These are phyloP conservation scores for Stagonosporopsis cucurbitacearum DNA, from an alignment of 2,329 filamentous ascomycete species.

Conservation along the genomic window DNA sequence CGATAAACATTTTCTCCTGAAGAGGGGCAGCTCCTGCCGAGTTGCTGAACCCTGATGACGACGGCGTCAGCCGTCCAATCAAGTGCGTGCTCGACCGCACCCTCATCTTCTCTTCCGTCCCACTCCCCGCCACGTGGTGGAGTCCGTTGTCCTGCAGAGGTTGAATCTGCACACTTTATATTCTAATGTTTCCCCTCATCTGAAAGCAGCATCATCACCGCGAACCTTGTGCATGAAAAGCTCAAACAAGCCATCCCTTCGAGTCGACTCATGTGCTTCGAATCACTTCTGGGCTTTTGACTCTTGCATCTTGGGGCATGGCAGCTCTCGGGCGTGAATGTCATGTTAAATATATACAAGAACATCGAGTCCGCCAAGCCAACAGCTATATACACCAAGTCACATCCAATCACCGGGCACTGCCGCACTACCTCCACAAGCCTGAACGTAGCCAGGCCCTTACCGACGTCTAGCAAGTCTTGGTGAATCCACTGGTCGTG, in stretches of 20 bases:
- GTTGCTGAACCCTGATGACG: constrained; percentile 31
- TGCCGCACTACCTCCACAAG: neutral
- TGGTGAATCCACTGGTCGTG: constrained; percentile 12
- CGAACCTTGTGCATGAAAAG: too few species aligned
- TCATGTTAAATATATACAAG: neutral
- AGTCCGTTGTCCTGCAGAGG: too few species aligned
- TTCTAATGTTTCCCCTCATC: too few species aligned
- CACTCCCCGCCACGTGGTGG: too few species aligned
- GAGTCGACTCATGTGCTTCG: too few species aligned
- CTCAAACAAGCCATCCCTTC: too few species aligned
- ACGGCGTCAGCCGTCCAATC: constrained; percentile 30
- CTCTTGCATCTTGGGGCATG: too few species aligned
- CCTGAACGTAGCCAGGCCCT: neutral
- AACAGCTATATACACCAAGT: neutral
- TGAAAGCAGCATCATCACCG: too few species aligned
- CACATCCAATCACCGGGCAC: neutral
- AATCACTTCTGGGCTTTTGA: too few species aligned
- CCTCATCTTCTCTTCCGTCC: neutral
- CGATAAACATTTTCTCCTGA: constrained; percentile 26
- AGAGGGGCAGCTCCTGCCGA: constrained; percentile 29
- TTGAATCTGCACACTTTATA: too few species aligned
- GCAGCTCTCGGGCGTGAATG: too few species aligned
- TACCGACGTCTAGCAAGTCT: constrained; percentile 1
- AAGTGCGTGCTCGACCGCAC: neutral
- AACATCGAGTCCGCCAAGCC: neutral